A percentile compares a stretch with the other conserved stretches of the same genome.
Evolutionary conservation across 805 yeast species (phyloP).

Genomic region (Diddensiella caesifluorescens): DNA sequence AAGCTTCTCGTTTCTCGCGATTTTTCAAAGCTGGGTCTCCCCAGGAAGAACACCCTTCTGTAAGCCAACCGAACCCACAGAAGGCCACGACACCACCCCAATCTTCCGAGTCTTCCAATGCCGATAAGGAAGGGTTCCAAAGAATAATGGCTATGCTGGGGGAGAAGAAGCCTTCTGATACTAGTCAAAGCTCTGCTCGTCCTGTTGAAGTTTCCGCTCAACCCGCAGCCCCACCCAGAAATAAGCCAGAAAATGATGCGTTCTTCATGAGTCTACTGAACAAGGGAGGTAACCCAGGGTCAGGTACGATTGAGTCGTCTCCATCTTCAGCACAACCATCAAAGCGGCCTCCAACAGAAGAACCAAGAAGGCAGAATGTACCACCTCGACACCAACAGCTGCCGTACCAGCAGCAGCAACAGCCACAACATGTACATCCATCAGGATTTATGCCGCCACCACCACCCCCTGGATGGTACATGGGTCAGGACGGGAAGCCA

Average conservation of each 20-base stretch:
- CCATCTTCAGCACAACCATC: not conserved
- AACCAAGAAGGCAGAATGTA: not conserved
- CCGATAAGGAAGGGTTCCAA: slow-evolving; percentile 31
- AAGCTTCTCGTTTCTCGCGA: slow-evolving; percentile 19
- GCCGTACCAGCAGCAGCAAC: slow-evolving; percentile 6
- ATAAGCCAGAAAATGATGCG: slow-evolving; percentile 16
- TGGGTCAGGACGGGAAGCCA: slow-evolving; percentile 16
- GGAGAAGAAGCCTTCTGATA: slow-evolving; percentile 4
- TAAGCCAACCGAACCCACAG: too few relatives aligned
- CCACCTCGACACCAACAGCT: slow-evolving; percentile 6
- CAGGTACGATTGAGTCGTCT: not conserved
- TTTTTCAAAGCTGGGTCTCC: slow-evolving; percentile 15
- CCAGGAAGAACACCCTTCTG: not conserved
- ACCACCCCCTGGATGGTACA: slow-evolving; percentile 18
- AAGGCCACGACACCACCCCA: too few relatives aligned
- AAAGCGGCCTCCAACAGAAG: not conserved
- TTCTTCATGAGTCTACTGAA: slow-evolving; percentile 24
- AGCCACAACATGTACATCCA: not conserved
- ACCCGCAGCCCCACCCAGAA: slow-evolving; percentile 6
- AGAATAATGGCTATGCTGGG: slow-evolving; percentile 30
- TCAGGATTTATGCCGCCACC: slow-evolving; percentile 8
- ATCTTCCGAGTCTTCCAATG: slow-evolving; percentile 9
- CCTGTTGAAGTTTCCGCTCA: too few relatives aligned
- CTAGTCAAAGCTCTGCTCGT: too few relatives aligned
- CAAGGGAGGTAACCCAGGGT: slow-evolving; percentile 12